Evolutionary conservation across 257 asterid species (phyloP).

Genomic region (Eustoma russellianum): DNA sequence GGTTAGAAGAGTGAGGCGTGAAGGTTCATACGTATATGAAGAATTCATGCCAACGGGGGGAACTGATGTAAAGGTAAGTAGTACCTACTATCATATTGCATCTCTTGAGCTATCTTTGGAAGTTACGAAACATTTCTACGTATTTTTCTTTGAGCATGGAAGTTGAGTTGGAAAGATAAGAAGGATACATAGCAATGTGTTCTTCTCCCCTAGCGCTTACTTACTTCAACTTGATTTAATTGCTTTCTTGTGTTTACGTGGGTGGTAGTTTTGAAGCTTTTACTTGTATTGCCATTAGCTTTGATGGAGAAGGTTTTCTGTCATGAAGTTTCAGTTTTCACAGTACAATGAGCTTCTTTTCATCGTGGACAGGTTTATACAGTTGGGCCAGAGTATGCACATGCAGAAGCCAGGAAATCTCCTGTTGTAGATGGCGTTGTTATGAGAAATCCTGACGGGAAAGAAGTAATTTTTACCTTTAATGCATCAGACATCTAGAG

Average conservation of each 20-base stretch:
- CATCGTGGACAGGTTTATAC: conserved; percentile 58
- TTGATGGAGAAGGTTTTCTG: neutral
- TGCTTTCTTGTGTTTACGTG: neutral
- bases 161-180: no score
- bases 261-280: no score
- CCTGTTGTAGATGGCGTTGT: conserved; percentile 99
- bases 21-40: conserved; percentile 92
- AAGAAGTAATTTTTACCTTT: conserved; percentile 53
- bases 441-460: conserved; percentile 93
- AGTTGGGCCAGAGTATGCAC: conserved; percentile 95
- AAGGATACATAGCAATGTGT: no score
- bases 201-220: no score
- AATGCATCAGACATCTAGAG: neutral
- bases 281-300: neutral
- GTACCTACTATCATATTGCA: neutral
- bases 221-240: no score
- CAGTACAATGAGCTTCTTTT: conserved; percentile 6
- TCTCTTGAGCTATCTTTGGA: neutral
- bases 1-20: conserved; percentile 90
- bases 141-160: no score
- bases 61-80: conserved; percentile 80
- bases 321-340: conserved; percentile 2
- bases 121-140: neutral
- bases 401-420: conserved; percentile 97
- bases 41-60: conserved; percentile 99